Conservation (phyloP, 2,329 filamentous ascomycete genomes). For the Epichloe aotearoae region DNA sequence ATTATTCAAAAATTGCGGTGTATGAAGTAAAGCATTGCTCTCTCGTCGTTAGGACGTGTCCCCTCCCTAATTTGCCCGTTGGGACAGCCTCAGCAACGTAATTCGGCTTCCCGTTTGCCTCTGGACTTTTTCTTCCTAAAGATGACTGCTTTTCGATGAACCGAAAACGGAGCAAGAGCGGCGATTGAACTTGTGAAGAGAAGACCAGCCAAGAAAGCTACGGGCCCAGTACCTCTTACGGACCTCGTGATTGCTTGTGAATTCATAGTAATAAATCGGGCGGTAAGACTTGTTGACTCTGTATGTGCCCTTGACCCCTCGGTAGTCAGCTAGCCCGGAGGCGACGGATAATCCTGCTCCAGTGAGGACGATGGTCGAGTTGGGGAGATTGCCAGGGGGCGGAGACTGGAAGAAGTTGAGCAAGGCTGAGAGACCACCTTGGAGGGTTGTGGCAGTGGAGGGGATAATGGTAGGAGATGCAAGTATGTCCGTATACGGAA, state of each 20-base stretch:
- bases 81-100: too few species aligned
- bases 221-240: conserved; percentile 92
- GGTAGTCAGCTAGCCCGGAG: conserved; percentile 85
- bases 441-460: conserved; percentile 50
- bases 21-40: too few species aligned
- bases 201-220: conserved; percentile 87
- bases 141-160: too few species aligned
- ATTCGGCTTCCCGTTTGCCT: too few species aligned
- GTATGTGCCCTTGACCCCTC: conserved; percentile 82
- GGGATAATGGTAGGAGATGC: conserved; percentile 66
- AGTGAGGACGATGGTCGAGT: conserved; percentile 42
- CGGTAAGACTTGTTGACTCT: conserved; percentile 80
- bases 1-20: too few species aligned
- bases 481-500: conserved; percentile 79
- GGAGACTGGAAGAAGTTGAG: conserved; percentile 59
- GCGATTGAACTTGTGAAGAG: conserved; percentile 41
- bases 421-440: conserved; percentile 66
- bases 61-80: too few species aligned
- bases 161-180: too few species aligned
- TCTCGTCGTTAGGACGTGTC: too few species aligned
- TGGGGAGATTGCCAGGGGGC: conserved; percentile 32
- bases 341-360: conserved; percentile 90
- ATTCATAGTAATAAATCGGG: conserved; percentile 90
- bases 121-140: too few species aligned
- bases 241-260: conserved; percentile 65